These are phyloP conservation scores for Ramalina intermedia DNA, from an alignment of 495 filamentous ascomycete genomes.

Conservation along the genomic window DNA sequence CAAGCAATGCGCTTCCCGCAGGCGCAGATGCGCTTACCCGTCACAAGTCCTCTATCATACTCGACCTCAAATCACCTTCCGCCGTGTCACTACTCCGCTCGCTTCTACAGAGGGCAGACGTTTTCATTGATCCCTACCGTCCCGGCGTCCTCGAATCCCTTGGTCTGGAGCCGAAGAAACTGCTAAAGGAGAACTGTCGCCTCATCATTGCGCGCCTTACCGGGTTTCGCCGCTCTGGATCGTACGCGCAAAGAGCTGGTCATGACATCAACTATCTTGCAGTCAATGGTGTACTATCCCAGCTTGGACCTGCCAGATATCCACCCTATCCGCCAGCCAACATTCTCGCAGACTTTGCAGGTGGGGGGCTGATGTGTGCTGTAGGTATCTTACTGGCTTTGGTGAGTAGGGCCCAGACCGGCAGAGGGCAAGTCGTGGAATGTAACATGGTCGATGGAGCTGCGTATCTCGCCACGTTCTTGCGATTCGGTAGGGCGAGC, in stretches of 20 bases:
- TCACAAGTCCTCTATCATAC: constrained; percentile 59
- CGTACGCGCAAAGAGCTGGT: constrained; percentile 79
- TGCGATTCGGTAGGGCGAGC: constrained; percentile 42
- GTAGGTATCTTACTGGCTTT: constrained; percentile 34
- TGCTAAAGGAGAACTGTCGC: constrained; percentile 55
- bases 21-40: constrained; percentile 59
- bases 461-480: constrained; percentile 62
- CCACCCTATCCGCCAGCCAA: constrained; percentile 71
- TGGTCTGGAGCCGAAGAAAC: constrained; percentile 51
- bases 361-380: constrained; percentile 65
- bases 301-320: constrained; percentile 50
- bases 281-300: constrained; percentile 61
- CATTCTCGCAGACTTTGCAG: constrained; percentile 79
- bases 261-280: constrained; percentile 97
- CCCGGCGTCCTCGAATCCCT: constrained; percentile 80
- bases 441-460: constrained; percentile 93
- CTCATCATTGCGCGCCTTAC: constrained; percentile 76
- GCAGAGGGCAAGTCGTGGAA: constrained; percentile 76
- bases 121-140: constrained; percentile 86
- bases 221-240: constrained; percentile 75
- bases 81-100: constrained; percentile 50
- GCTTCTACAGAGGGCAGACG: constrained; percentile 48
- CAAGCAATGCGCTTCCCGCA: constrained; percentile 24
- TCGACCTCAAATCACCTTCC: constrained; percentile 56
- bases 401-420: constrained; percentile 30